Conservation (phyloP, 2,329 filamentous ascomycete genomes). For the Claviceps sp. region DNA sequence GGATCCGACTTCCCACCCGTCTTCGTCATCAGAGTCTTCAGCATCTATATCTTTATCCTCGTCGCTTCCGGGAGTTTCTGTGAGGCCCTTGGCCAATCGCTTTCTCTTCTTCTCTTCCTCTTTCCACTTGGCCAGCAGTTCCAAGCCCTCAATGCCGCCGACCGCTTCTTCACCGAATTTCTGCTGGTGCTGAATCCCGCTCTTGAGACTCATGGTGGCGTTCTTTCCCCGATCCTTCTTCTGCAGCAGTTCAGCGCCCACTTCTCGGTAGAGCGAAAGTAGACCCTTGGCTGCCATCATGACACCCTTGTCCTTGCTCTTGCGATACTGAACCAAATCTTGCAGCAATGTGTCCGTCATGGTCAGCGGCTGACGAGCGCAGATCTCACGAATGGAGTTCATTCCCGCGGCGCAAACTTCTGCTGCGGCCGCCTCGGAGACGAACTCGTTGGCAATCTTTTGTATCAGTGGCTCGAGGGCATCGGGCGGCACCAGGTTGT, state of each 20-base stretch:
- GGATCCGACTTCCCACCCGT: constrained; percentile 49
- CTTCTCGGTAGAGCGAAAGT: constrained; percentile 79
- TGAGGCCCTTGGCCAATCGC: constrained; percentile 53
- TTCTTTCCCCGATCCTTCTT: constrained; percentile 87
- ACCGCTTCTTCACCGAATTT: constrained; percentile 71
- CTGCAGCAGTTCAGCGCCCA: constrained; percentile 76
- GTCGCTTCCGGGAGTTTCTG: constrained; percentile 47
- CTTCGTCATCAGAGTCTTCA: constrained; percentile 38
- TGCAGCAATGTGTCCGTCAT: constrained; percentile 95
- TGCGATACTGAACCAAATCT: constrained; percentile 88
- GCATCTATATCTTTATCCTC: constrained; percentile 49
- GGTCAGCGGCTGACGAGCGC: constrained; percentile 80
- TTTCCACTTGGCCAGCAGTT: constrained; percentile 86
- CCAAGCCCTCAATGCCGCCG: constrained; percentile 82
- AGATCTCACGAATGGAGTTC: constrained; percentile 91
- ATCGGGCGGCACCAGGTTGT: constrained; percentile 85
- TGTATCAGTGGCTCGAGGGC: constrained; percentile 78
- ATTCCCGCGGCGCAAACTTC: constrained; percentile 87
- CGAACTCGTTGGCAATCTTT: constrained; percentile 97
- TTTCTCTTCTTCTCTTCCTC: constrained; percentile 72
- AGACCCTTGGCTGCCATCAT: constrained; percentile 96
- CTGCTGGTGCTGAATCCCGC: constrained; percentile 60
- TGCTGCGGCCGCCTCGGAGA: constrained; percentile 81
- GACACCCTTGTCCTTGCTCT: constrained; percentile 97
- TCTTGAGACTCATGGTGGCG: constrained; percentile 68